Percentiles rank a stretch among this genome's conserved stretches.
phyloP scores from a whole-genome alignment of 495 filamentous ascomycete species.

The Aspergillus avenaceus region DNA sequence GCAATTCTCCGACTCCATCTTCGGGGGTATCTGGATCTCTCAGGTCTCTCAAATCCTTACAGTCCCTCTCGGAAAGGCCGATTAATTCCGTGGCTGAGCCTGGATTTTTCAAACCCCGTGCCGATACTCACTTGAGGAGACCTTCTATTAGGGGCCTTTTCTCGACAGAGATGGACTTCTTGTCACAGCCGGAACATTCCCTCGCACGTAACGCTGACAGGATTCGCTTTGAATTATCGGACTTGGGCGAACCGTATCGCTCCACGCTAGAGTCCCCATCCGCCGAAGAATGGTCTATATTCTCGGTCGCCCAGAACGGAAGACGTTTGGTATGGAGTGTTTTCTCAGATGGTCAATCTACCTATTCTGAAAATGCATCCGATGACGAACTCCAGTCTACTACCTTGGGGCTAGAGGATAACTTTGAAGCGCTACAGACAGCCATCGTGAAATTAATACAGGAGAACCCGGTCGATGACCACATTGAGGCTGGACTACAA shows the following conservation, averaged over 20 bases:
- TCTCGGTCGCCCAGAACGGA: constrained; percentile 72
- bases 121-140: constrained; percentile 12
- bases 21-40: constrained; percentile 12
- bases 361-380: constrained; percentile 11
- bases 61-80: constrained; percentile 8
- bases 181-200: constrained; percentile 19
- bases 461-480: constrained; percentile 62
- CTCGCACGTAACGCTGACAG: constrained; percentile 33
- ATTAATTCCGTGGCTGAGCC: constrained; percentile 16
- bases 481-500: constrained; percentile 12
- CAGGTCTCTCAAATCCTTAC: constrained; percentile 9
- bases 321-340: constrained; percentile 65
- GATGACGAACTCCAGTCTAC: constrained; percentile 59
- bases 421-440: constrained; percentile 78
- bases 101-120: constrained; percentile 24
- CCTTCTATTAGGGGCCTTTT: constrained; percentile 23
- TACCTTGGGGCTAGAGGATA: constrained; percentile 67
- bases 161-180: constrained; percentile 25
- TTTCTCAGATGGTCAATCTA: constrained; percentile 33
- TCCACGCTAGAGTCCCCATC: constrained; percentile 35
- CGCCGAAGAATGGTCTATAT: constrained; percentile 49
- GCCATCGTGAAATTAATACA: constrained; percentile 77
- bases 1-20: constrained; percentile 23
- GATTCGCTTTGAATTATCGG: constrained; percentile 43
- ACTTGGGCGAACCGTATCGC: constrained; percentile 32